Evolutionary conservation across 495 filamentous ascomycete genomes (phyloP).

Genomic region (Filosporella fistucella): DNA sequence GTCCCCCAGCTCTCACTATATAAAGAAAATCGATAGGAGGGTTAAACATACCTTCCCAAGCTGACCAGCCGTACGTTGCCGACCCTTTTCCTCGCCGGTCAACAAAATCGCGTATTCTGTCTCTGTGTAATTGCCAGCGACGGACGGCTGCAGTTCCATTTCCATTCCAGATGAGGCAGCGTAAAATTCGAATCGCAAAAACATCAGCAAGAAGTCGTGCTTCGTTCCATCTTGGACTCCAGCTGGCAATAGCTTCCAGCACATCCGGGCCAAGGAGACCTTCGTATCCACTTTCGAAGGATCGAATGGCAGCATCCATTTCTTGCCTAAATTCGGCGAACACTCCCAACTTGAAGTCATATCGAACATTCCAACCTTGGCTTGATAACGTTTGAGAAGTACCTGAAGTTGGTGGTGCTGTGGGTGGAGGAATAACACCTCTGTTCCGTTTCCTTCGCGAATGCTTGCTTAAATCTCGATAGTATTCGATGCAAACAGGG

Average conservation of each 20-base stretch:
- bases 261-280: slow-evolving; percentile 73
- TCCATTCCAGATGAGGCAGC: slow-evolving; percentile 73
- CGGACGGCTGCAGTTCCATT: slow-evolving; percentile 70
- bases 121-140: slow-evolving; percentile 69
- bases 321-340: slow-evolving; percentile 90
- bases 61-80: slow-evolving; percentile 78
- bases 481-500: slow-evolving; percentile 71
- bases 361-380: slow-evolving; percentile 85
- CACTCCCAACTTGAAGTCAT: slow-evolving; percentile 86
- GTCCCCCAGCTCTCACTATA: no score
- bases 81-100: slow-evolving; percentile 80
- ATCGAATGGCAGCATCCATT: slow-evolving; percentile 76
- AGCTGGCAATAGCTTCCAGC: slow-evolving; percentile 80
- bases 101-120: slow-evolving; percentile 65
- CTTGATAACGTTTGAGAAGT: slow-evolving; percentile 79
- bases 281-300: slow-evolving; percentile 82
- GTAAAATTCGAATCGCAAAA: slow-evolving; percentile 70
- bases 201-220: slow-evolving; percentile 75
- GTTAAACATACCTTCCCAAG: no score
- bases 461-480: slow-evolving; percentile 86
- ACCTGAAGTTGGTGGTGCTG: slow-evolving; percentile 75
- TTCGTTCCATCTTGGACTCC: slow-evolving; percentile 84
- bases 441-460: slow-evolving; percentile 75
- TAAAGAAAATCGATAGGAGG: no score
- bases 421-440: slow-evolving; percentile 70